phyloP scores from a whole-genome alignment of 202 grass and related monocot genomes.

The Panicum virgatum region DNA sequence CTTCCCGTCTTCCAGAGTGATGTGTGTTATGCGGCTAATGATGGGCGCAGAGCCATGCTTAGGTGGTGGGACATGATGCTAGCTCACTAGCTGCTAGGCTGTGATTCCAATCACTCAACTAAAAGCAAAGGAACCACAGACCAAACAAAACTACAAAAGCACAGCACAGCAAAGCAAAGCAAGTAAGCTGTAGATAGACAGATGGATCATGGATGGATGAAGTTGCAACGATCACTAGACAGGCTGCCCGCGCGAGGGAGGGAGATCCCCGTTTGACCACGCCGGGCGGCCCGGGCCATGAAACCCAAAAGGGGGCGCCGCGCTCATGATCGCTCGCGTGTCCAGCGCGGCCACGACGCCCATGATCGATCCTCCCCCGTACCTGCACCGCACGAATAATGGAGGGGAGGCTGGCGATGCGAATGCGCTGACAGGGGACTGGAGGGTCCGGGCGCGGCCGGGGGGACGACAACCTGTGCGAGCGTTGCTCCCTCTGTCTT shows the following conservation, averaged over 20 bases:
- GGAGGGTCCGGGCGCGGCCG: too few relatives aligned
- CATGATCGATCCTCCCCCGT: slow-evolving; percentile 16
- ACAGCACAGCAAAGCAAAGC: neutral
- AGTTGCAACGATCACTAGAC: neutral
- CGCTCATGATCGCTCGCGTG: slow-evolving; percentile 27
- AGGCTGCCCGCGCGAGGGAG: neutral
- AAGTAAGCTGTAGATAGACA: slow-evolving; percentile 25
- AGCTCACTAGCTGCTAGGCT: neutral
- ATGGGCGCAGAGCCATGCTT: slow-evolving; percentile 38
- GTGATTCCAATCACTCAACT: slow-evolving; percentile 41
- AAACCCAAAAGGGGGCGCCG: slow-evolving; percentile 33
- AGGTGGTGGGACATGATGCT: slow-evolving; percentile 7
- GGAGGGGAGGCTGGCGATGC: slow-evolving; percentile 3
- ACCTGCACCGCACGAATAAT: neutral
- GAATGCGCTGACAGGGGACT: neutral
- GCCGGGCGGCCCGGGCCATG: neutral
- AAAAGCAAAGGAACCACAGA: slow-evolving; percentile 43
- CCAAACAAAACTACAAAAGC: slow-evolving; percentile 32
- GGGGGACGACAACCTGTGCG: slow-evolving; percentile 24
- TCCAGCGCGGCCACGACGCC: slow-evolving; percentile 47
- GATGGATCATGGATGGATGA: neutral
- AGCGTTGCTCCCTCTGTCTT: slow-evolving; percentile 30
- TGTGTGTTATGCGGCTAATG: slow-evolving; percentile 37
- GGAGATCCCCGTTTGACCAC: slow-evolving; percentile 30
- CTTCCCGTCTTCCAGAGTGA: neutral